These are phyloP conservation scores for Dendrocalamus sinicus DNA, from an alignment of 176 grass and related monocot species.

Conservation along the genomic window DNA sequence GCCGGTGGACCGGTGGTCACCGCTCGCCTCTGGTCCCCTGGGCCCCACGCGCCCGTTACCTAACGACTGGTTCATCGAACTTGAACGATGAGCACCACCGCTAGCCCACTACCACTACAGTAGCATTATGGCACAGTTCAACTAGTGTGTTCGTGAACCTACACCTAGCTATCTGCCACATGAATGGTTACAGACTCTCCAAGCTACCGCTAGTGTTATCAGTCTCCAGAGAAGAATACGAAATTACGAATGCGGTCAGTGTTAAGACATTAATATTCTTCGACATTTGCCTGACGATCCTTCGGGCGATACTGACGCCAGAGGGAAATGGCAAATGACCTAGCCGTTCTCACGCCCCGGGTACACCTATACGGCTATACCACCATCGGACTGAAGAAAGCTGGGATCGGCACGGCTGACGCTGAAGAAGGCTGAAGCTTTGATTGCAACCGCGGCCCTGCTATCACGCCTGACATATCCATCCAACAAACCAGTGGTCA, in stretches of 20 bases:
- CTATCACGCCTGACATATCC: slow-evolving; percentile 15
- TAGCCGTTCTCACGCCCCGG: background rate
- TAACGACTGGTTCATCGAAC: background rate
- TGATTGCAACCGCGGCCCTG: background rate
- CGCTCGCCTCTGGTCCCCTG: background rate
- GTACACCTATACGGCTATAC: background rate
- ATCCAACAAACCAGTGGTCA: slow-evolving; percentile 26
- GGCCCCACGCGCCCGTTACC: background rate
- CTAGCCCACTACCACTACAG: background rate
- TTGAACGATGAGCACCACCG: background rate
- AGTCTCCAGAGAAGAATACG: background rate
- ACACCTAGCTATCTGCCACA: background rate
- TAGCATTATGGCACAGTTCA: background rate
- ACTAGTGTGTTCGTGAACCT: background rate
- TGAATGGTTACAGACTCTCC: background rate
- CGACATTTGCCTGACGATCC: background rate
- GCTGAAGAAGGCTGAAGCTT: background rate
- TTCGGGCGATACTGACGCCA: background rate
- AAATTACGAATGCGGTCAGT: background rate
- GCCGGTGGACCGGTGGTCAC: slow-evolving; percentile 21
- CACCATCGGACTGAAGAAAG: background rate
- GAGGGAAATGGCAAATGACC: background rate
- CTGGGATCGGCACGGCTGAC: slow-evolving; percentile 15
- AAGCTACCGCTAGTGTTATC: background rate
- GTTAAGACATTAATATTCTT: background rate